These are phyloP conservation scores for Rubroboletus pulcherrimus DNA, from an alignment of 768 basidiomycete genomes.

Conservation along the genomic window DNA sequence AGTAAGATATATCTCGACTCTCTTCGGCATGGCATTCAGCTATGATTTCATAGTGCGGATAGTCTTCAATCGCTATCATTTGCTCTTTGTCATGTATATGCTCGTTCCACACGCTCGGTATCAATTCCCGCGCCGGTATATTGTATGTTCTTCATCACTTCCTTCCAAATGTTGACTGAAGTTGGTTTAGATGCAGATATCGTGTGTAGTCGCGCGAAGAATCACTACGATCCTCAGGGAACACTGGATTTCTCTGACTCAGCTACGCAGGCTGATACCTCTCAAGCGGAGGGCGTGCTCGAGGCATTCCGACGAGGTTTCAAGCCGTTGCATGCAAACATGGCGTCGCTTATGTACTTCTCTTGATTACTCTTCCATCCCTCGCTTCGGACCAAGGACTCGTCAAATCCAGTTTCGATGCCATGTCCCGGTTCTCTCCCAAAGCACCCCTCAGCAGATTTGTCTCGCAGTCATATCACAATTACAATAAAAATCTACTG, in stretches of 20 bases:
- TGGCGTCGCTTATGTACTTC: conserved; percentile 58
- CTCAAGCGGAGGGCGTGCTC: conserved; percentile 38
- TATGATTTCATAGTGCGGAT: conserved; percentile 44
- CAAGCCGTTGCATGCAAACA: conserved; percentile 51
- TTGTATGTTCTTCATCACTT: conserved; percentile 42
- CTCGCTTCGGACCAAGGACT: background rate
- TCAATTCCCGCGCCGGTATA: conserved; percentile 83
- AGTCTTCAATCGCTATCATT: conserved; percentile 68
- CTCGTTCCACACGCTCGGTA: conserved; percentile 74
- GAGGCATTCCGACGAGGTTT: conserved; percentile 52
- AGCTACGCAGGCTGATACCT: conserved; percentile 44
- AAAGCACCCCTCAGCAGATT: background rate
- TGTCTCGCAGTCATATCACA: background rate
- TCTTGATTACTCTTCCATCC: conserved; percentile 29
- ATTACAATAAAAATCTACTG: background rate
- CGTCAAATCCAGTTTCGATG: background rate
- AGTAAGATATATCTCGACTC: conserved; percentile 30
- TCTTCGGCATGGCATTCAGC: conserved; percentile 3
- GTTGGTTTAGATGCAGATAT: conserved; percentile 63
- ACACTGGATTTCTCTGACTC: conserved; percentile 57
- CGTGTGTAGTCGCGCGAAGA: conserved; percentile 72
- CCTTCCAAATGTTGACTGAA: background rate
- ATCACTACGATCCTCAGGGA: conserved; percentile 70
- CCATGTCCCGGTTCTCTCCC: background rate
- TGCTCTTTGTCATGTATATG: conserved; percentile 77